Base-by-base conservation (phyloP, 768 basidiomycete genomes). In the Termitomyces heimii region DNA sequence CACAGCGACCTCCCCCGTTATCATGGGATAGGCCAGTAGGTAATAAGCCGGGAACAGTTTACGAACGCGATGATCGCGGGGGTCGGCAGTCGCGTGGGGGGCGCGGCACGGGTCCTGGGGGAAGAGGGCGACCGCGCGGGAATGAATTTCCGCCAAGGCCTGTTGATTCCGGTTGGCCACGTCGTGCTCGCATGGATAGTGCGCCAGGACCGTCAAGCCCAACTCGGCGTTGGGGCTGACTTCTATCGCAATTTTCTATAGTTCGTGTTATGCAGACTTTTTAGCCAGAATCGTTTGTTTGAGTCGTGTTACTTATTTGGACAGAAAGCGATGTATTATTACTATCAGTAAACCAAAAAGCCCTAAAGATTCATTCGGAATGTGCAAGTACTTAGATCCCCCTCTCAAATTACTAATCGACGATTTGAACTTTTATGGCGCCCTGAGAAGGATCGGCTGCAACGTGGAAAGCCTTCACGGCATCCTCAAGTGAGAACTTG, bases 391-490 rank as follows among this genome's bases (percentile, higher is more conserved):
- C 37, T 9, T 39, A 39, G 4, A 42, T 46, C 43, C 5, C 45
- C 20, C 22, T 13, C 18, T 8, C 12, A n/a, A 26, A 46, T 13
- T 9, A 18, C 53, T 62, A 84, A 69, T 85, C 84, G 29, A 71
- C 74, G 53, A 87, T 85, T 62, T 83, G 84, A 57, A 87, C 82
- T 64, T 86, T 87, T 66, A 87, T 87, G 39, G 85, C 82, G 7
- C 86, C 85, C 63, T 83, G 84, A 22, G 78, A 57, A 49, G 82
- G 81, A 65, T 88, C 85, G 6, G 86, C 85, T 18, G 85, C 86
- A 37, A 86, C 78, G 62, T 92, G 83, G 74, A 95, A 95, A 2
- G 93, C 93, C 50, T 83, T 72, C 8, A 85, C 78, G 0, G 91
- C 88, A 32, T 88, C 80, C 61, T 89, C 86, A 18, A 95, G 78